phyloP scores from a whole-genome alignment of 2,329 filamentous ascomycete genomes.

The Fusarium lateritium region DNA sequence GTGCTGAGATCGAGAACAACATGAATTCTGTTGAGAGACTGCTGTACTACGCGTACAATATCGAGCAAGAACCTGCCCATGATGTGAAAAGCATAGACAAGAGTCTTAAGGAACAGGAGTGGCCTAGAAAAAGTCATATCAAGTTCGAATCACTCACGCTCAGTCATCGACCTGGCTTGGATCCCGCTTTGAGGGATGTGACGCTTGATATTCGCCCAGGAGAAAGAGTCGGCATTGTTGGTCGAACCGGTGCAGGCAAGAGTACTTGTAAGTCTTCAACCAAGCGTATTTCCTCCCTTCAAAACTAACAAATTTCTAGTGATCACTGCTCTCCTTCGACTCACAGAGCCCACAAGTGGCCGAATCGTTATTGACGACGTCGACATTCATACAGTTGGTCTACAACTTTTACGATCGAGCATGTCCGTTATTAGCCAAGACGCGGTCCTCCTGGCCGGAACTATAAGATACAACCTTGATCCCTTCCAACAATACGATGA shows the following conservation, averaged over 20 bases:
- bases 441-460: conserved; percentile 25
- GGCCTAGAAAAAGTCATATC: conserved; percentile 16
- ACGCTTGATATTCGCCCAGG: conserved; percentile 18
- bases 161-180: conserved; percentile 23
- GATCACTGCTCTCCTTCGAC: conserved; percentile 20
- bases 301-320: conserved; percentile 2
- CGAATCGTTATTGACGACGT: conserved; percentile 28
- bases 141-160: conserved; percentile 30
- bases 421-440: conserved; percentile 37
- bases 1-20: conserved; percentile 77
- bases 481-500: conserved; percentile 35
- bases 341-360: conserved; percentile 28
- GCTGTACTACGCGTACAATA: conserved; percentile 84
- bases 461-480: conserved; percentile 33
- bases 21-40: conserved; percentile 97
- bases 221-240: conserved; percentile 28
- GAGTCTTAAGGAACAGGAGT: neutral
- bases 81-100: conserved; percentile 1
- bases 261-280: conserved; percentile 11
- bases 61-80: conserved; percentile 22
- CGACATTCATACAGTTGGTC: conserved; percentile 28
- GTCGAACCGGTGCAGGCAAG: conserved; percentile 33
- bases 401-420: conserved; percentile 26
- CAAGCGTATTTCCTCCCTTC: too few species aligned
- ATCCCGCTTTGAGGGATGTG: conserved; percentile 20